Base-by-base conservation (phyloP, 176 grass and related monocot species). In the Oryza meyeriana region DNA sequence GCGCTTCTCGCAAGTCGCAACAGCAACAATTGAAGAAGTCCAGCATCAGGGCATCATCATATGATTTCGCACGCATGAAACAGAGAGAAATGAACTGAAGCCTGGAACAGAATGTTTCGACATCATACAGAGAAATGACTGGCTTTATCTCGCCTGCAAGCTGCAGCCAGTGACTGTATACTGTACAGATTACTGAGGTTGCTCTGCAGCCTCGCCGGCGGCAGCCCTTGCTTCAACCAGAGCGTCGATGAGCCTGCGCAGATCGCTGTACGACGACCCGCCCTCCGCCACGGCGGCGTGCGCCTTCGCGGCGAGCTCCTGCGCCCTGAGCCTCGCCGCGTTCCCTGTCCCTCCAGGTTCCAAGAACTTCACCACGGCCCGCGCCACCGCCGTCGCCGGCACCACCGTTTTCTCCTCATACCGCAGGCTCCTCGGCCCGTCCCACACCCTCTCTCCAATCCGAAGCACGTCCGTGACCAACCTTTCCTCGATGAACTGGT, bases 401-500 rank as follows among this genome's bases (percentile, higher is more conserved):
- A 85, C 83, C 1, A 45, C 1, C 50, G 12, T 42, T 22, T 39
- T 12, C 10, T 70, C 24, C 10, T 84, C 42, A 0, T 24, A 6
- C 77, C 20, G 77, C 12, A 33, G 67, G 59, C 82, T 73, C 45
- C 89, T 16, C 0, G 36, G 7, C 36, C 78, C 77, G 6, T 16
- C 9, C 89, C 57, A 77, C 48, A 47, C 63, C 66, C 18, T 77
- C 62, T 66, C 61, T 7, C 73, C 74, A 5, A 45, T 40, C 47
- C 28, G 28, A 14, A 70, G 66, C 8, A 87, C 78, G 2, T 87
- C 85, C 22, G 62, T 81, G 1, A 75, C 78, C 47, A 91, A 61
- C 61, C 77, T 24, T 67, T 91, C 82, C 66, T 75, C 58, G 78
- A 88, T 83, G 79, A 91, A 88, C 78, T 83, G 86, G 25, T 83